Base-by-base conservation (phyloP, 2,329 filamentous ascomycete species). In the Calonectria naviculata region DNA sequence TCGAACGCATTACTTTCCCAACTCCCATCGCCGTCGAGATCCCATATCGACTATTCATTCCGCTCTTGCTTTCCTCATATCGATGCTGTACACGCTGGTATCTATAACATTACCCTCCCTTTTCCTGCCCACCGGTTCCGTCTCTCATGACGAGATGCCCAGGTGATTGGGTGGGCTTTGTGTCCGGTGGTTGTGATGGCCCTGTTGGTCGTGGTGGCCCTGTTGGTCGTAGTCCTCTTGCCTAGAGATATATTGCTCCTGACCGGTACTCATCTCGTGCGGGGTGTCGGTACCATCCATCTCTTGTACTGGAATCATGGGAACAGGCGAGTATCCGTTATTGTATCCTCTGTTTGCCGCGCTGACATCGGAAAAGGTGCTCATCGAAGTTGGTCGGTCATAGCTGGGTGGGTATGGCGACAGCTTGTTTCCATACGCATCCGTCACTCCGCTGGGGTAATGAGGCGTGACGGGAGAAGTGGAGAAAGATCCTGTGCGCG, bases 231-330 rank as follows among this genome's bases (percentile, higher is more conserved):
- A 67, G 4, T 65, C 58, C 9, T 60, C n/a, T 7, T 21, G 1
- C 3, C 26, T 58, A 12, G 56, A 29, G 3, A 70, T 54, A 10
- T 63, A 21, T 9, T 76, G 52, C 44, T 78, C 76, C 13, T 72
- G 31, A 4, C 69, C 75, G 2, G 77, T 73, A 6, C 71, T 63
- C 70, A 79, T 71, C 60, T 79, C 77, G 38, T 74, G 75, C 9
- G 64, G 70, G n/a, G 49, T 42, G n/a, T 68, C 63, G 44, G 68
- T 71, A 10, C 66, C 77, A 26, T 77, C 77, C 76, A 79, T 79
- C 65, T 79, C 77, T 31, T 73, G 71, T 29, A 76, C 71, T 5
- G 66, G 31, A 44, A 19, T 19, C 72, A 77, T 74, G 10, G 74
- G 75, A 4, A 60, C 61, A 29, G 72, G 75, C 17, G 70, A 67